Conservation (phyloP, 495 filamentous ascomycete species). For the Geoglossum glabrum region DNA sequence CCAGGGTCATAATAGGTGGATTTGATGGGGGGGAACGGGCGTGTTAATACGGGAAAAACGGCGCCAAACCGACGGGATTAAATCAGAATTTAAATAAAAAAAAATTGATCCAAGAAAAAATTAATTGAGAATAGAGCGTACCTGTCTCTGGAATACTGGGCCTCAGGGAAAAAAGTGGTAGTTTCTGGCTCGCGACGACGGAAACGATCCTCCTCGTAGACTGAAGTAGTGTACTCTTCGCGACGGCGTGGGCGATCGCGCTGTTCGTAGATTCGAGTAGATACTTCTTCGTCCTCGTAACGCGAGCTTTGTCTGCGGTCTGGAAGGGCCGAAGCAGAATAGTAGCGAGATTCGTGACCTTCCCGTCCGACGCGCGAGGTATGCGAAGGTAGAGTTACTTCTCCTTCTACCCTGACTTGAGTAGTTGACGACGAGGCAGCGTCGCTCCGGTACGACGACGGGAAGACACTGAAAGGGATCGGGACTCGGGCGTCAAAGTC, state of each 20-base stretch:
- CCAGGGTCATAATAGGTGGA: not conserved
- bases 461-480: conserved; percentile 99
- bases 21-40: not conserved
- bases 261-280: conserved; percentile 35
- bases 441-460: conserved; percentile 90
- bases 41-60: not conserved
- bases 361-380: conserved; percentile 77
- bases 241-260: conserved; percentile 37
- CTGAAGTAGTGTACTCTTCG: conserved; percentile 29
- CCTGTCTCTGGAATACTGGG: conserved; percentile 33
- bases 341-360: conserved; percentile 52
- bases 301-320: conserved; percentile 35
- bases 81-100: not conserved
- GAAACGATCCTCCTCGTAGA: conserved; percentile 23
- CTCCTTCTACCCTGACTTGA: conserved; percentile 69
- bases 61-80: not conserved
- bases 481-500: conserved; percentile 99
- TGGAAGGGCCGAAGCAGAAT: conserved; percentile 40
- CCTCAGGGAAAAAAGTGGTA: conserved; percentile 5
- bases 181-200: not conserved
- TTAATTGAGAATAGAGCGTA: conserved; percentile 14
- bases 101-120: not conserved
- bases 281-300: conserved; percentile 59
- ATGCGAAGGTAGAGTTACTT: conserved; percentile 59
- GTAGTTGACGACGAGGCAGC: conserved; percentile 39